Percentiles rank a stretch among this genome's conserved stretches.
These are phyloP conservation scores for Leishmania turanica DNA, from an alignment of 208 protist species.

Conservation along the genomic window DNA sequence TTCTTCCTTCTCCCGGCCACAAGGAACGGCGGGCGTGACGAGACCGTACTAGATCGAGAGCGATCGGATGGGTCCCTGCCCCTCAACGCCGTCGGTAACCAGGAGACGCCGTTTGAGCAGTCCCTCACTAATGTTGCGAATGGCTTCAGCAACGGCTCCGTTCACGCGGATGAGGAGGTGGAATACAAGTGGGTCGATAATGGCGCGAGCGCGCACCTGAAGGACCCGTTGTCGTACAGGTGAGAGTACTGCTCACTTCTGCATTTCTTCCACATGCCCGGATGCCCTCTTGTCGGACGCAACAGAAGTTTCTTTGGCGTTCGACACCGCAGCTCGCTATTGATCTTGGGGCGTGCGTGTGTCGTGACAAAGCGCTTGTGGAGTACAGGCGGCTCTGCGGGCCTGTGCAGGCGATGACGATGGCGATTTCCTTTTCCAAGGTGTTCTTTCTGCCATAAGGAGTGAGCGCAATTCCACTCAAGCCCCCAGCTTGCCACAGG, in stretches of 20 bases:
- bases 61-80: not conserved
- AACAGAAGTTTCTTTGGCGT: not conserved
- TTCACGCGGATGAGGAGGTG: slow-evolving; percentile 33
- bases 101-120: not conserved
- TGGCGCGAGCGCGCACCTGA: slow-evolving; percentile 4
- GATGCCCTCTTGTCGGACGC: not conserved
- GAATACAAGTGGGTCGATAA: slow-evolving; percentile 22
- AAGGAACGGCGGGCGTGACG: not conserved
- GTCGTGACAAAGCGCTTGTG: not conserved
- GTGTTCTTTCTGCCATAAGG: not conserved
- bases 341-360: not conserved
- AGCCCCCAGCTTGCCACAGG: not conserved
- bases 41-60: not conserved
- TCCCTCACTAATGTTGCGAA: not conserved
- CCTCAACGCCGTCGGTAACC: not conserved
- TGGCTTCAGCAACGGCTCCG: slow-evolving; percentile 7
- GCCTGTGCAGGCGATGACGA: not conserved
- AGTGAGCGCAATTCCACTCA: too few species aligned
- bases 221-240: slow-evolving; percentile 23
- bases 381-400: not conserved
- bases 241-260: not conserved
- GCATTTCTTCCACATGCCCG: not conserved
- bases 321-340: too few species aligned
- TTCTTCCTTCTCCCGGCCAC: slow-evolving; percentile 26
- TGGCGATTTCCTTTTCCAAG: not conserved